A percentile compares a stretch with the other conserved stretches of the same genome.
Conservation (phyloP, 116 monocot genomes). For the Zostera marina region DNA sequence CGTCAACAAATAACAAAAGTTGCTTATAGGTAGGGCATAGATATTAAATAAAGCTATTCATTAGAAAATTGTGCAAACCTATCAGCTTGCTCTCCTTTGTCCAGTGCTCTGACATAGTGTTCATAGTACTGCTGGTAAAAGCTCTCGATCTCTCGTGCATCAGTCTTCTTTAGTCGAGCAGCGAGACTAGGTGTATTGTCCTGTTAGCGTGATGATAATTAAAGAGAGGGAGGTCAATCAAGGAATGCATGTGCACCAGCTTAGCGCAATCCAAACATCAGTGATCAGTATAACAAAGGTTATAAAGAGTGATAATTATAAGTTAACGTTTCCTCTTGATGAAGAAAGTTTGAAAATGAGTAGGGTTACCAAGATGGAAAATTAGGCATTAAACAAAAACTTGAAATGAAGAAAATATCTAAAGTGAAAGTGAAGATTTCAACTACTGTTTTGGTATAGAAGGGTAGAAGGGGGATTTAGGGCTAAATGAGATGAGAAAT, state of each 20-base stretch:
- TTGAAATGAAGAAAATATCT: too few relatives aligned
- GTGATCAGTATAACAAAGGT: too few relatives aligned
- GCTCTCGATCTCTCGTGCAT: constrained; percentile 94
- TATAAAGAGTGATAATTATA: too few relatives aligned
- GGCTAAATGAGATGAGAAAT: too few relatives aligned
- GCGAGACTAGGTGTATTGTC: constrained; percentile 84
- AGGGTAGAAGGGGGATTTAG: too few relatives aligned
- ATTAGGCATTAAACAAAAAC: too few relatives aligned
- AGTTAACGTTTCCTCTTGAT: too few relatives aligned
- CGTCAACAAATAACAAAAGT: not conserved
- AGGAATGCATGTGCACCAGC: not conserved
- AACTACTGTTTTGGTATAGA: too few relatives aligned
- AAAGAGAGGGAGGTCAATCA: not conserved
- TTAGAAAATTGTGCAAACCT: constrained; percentile 23
- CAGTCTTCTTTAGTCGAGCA: constrained; percentile 80
- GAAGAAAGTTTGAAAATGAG: too few relatives aligned
- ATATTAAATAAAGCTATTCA: not conserved
- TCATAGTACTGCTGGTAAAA: constrained; percentile 98
- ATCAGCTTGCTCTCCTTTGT: constrained; percentile 91
- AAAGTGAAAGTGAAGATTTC: too few relatives aligned
- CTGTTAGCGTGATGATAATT: constrained; percentile 19
- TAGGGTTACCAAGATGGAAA: too few relatives aligned
- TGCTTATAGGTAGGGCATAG: not conserved
- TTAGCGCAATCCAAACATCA: not conserved
- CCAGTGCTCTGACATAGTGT: constrained; percentile 79